Evolutionary conservation across 352 stramenopile genomes (phyloP), one percentile per base, ranked within the genome.

Genomic region (Pythium pyrilobum): DNA sequence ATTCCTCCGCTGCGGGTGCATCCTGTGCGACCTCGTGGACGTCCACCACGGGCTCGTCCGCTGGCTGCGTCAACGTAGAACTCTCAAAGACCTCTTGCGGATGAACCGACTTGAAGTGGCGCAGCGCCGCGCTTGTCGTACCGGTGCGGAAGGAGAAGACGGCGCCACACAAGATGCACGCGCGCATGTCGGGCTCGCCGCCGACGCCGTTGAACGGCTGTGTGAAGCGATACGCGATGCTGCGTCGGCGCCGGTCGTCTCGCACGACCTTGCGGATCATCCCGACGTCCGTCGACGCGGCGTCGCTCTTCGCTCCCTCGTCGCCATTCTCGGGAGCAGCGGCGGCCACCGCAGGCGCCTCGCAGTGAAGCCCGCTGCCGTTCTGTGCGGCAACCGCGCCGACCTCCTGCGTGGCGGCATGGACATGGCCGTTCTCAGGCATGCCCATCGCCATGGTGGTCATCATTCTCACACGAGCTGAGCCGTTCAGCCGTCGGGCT

Each of bases 91-190:
- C 49, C 3, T 52, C 52, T 23, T 70, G 63, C 0, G 58, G 56
- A 31, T 84, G 73, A 29, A 56, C 24, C 20, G 63, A 56, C 57
- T 74, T 80, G n/a, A 84, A 29, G 32, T 84, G 74, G 2, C 74
- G 69, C 61, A 84, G 49, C 24, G 71, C 64, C 2, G 71, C 60
- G 56, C 74, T 84, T 1, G 74, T 84, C 4, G 74, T 84, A 28
- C 74, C 69, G 38, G 66, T 63, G 44, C 69, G 72, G 55, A 84
- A 81, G 21, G 74, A 80, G 59, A 84, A 84, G 9, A 65, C 55
- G 4, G 61, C 54, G 34, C 64, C 59, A 44, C 74, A 84, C 42
- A 80, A 80, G 33, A 53, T 64, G 52, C 74, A 84, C 18, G 47
- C 54, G 33, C 74, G 74, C 28, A 69, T 41, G 29, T 81, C 63